These are phyloP conservation scores for Alternaria triticimaculans DNA, from an alignment of 2,329 filamentous ascomycete species.

Conservation along the genomic window DNA sequence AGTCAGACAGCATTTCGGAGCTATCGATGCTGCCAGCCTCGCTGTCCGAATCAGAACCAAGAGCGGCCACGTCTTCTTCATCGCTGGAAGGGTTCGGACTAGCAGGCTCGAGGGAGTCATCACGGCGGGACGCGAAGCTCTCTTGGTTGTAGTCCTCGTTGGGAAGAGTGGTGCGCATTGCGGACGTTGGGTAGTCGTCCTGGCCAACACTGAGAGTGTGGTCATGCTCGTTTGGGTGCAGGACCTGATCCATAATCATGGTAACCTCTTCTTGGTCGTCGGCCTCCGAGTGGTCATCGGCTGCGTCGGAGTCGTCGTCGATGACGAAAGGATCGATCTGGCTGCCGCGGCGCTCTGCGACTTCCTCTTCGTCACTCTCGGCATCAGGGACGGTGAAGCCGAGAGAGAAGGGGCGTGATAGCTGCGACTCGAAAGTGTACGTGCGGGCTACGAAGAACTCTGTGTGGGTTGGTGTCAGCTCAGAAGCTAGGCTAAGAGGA, in stretches of 20 bases:
- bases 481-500: neutral
- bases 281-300: constrained; percentile 8
- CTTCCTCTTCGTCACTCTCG: constrained; percentile 40
- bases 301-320: constrained; percentile 37
- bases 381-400: constrained; percentile 43
- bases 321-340: constrained; percentile 39
- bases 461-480: constrained; percentile 22
- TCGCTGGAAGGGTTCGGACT: neutral
- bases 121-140: neutral
- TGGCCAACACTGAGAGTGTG: neutral
- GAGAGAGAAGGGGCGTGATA: constrained; percentile 22
- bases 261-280: constrained; percentile 13
- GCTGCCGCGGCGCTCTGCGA: constrained; percentile 25
- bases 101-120: neutral
- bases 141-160: constrained; percentile 8
- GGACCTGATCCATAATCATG: constrained; percentile 14
- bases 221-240: constrained; percentile 2
- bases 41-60: constrained; percentile 14
- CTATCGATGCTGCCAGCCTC: constrained; percentile 15
- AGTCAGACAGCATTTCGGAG: constrained; percentile 10
- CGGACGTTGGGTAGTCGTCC: constrained; percentile 6
- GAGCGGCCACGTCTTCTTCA: constrained; percentile 6
- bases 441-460: constrained; percentile 42
- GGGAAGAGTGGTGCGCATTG: neutral
- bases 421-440: constrained; percentile 36